Evolutionary conservation across 2,329 filamentous ascomycete genomes (phyloP).

Genomic region (Exophiala calicioides): DNA sequence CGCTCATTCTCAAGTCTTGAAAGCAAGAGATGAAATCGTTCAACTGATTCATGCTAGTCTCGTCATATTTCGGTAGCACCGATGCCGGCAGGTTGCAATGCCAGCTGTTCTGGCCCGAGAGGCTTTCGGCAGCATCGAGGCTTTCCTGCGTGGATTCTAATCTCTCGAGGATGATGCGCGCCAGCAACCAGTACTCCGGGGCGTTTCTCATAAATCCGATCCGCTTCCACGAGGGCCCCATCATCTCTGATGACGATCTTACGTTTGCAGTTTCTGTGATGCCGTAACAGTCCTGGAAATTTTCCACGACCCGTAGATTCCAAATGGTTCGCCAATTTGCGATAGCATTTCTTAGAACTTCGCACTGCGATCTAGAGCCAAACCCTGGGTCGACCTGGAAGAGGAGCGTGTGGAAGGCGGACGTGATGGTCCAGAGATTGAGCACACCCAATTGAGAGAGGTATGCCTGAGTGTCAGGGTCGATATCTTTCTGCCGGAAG

Average conservation of each 20-base stretch:
- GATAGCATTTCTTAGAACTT: neutral
- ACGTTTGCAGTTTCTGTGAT: too few relatives aligned
- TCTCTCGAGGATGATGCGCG: constrained; percentile 19
- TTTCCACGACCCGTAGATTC: neutral
- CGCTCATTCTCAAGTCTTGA: too few relatives aligned
- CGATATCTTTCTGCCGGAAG: neutral
- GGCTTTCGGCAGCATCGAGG: too few relatives aligned
- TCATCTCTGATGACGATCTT: too few relatives aligned
- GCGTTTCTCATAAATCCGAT: constrained; percentile 39
- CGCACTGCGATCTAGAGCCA: neutral
- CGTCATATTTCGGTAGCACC: constrained; percentile 44
- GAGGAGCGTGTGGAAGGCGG: constrained; percentile 1
- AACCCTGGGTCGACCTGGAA: constrained; percentile 5
- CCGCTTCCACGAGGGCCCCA: too few relatives aligned
- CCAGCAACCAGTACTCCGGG: constrained; percentile 42
- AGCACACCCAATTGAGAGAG: constrained; percentile 1
- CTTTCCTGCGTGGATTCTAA: too few relatives aligned
- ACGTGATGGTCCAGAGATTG: constrained; percentile 7
- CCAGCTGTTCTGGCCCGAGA: too few relatives aligned
- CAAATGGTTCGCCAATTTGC: constrained; percentile 1
- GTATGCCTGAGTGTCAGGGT: neutral
- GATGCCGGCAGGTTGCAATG: too few relatives aligned
- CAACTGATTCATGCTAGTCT: constrained; percentile 45
- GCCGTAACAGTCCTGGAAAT: neutral
- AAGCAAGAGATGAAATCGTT: constrained; percentile 43